Percentiles rank a stretch among this genome's conserved stretches.
These are phyloP conservation scores for Boletus rufocinnamomeus DNA, from an alignment of 768 basidiomycete species.

Conservation along the genomic window DNA sequence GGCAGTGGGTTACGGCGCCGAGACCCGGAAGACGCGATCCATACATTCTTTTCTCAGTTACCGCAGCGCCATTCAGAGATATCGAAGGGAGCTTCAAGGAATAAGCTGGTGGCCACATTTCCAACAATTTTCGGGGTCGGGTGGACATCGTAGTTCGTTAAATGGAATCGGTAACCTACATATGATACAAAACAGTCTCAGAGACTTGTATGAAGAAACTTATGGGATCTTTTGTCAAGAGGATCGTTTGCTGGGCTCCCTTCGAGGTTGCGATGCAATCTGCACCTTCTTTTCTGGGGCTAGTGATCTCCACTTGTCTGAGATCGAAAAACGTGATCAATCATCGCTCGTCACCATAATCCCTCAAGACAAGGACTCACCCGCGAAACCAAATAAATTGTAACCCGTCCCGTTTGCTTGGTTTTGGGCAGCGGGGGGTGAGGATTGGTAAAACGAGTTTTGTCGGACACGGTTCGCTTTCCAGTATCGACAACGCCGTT, in stretches of 20 bases:
- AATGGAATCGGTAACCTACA: constrained; percentile 1
- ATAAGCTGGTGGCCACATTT: not conserved
- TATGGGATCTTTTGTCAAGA: not conserved
- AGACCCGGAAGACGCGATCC: not conserved
- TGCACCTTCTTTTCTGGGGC: constrained; percentile 23
- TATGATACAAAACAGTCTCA: constrained; percentile 1
- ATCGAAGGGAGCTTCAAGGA: not conserved
- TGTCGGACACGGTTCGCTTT: constrained; percentile 33
- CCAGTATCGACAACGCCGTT: constrained; percentile 35
- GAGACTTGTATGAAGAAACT: not conserved
- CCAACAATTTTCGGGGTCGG: not conserved
- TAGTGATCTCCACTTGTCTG: constrained; percentile 31
- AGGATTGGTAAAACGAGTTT: constrained; percentile 32
- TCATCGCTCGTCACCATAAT: not conserved
- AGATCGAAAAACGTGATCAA: not conserved
- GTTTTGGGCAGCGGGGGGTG: constrained; percentile 9
- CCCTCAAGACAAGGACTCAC: constrained; percentile 11
- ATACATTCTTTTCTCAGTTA: not conserved
- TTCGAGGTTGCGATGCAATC: constrained; percentile 15
- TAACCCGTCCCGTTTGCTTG: constrained; percentile 19
- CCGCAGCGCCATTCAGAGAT: not conserved
- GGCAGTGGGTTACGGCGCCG: not conserved
- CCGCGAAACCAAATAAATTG: constrained; percentile 24
- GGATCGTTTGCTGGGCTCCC: constrained; percentile 8
- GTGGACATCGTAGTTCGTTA: not conserved